Evolutionary conservation across 257 asterid species (phyloP), one percentile per base, ranked within the genome.

Genomic region (Haberlea rhodopensis): DNA sequence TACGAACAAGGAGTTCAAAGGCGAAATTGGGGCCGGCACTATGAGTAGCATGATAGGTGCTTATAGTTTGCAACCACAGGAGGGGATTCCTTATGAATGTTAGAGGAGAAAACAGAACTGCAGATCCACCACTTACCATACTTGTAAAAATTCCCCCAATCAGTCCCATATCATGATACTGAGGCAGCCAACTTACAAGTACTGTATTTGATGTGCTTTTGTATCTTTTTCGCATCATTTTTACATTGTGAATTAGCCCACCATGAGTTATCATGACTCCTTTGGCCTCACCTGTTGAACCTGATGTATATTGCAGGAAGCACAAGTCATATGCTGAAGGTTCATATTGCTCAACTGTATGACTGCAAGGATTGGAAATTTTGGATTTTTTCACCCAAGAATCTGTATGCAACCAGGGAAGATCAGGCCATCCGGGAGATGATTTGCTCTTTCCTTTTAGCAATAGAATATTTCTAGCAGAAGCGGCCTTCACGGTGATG

Each of bases 111-210:
- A 84, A 87, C 66, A 87, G 53, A 62, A 87, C 49, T 9, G 87
- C 91, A 0, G 84, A 75, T 40, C 87, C 89, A 10, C 91, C 95
- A 71, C 91, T 82, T 2, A 87, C 85, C 80, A 87, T 23, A 45
- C 79, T 70, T 5, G 91, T 87, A 20, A 87, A 74, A 34, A 87
- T 73, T 53, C 95, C 87, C 10, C 95, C 91, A 1, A 84, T 87
- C 29, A 87, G 66, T 65, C 95, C 95, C 95, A 84, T 87, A 74
- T 82, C 95, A 58, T 87, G 95, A 63, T 84, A 87, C 67, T 84
- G 87, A 46, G 95, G 95, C 26, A 87, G 65, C 91, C 95, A 87
- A 46, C 86, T 87, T 5, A 87, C 87, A 1, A 80, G 78, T 3
- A 87, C 81, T 0, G 91, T 84, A 31, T 63, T 82, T 7, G 87